A percentile compares a stretch with the other conserved stretches of the same genome.
Conservation (phyloP, 1,139 yeast species). For the Kodamaea ohmeri region DNA sequence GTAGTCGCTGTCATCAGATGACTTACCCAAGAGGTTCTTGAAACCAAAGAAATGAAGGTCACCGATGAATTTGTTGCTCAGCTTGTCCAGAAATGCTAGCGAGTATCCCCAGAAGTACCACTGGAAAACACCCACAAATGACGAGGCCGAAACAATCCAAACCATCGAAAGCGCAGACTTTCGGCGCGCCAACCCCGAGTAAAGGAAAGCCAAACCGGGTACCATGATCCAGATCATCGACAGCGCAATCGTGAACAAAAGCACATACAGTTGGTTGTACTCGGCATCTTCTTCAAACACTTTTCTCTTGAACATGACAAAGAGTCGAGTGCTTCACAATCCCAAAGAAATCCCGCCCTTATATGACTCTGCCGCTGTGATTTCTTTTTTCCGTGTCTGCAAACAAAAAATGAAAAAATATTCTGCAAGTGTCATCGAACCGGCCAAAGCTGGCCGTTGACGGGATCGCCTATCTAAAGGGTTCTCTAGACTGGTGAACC, state of each 20-base stretch:
- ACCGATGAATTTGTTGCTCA: conserved; percentile 83
- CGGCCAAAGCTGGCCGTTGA: conserved; percentile 1
- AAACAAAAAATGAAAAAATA: conserved; percentile 3
- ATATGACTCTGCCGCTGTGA: conserved; percentile 1
- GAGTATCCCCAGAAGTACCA: conserved; percentile 99
- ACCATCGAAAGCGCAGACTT: conserved; percentile 88
- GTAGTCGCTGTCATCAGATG: conserved; percentile 44
- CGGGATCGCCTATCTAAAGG: too few relatives aligned
- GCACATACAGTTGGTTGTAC: conserved; percentile 44
- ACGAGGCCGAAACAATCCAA: conserved; percentile 75
- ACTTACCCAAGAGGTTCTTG: conserved; percentile 60
- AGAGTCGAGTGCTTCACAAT: neutral
- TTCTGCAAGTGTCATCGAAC: neutral
- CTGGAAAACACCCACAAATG: conserved; percentile 77
- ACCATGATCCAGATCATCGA: conserved; percentile 88
- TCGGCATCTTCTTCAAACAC: conserved; percentile 38
- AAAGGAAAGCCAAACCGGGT: conserved; percentile 90
- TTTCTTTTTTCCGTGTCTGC: conserved; percentile 5
- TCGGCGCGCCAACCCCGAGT: conserved; percentile 89
- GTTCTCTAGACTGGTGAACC: too few relatives aligned
- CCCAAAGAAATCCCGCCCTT: conserved; percentile 4
- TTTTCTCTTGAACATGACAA: conserved; percentile 22
- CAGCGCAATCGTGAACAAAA: conserved; percentile 53
- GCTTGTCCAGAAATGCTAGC: conserved; percentile 73
- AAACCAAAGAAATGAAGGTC: conserved; percentile 80